Conservation (phyloP, 495 filamentous ascomycete species). For the Neurospora terricola region DNA sequence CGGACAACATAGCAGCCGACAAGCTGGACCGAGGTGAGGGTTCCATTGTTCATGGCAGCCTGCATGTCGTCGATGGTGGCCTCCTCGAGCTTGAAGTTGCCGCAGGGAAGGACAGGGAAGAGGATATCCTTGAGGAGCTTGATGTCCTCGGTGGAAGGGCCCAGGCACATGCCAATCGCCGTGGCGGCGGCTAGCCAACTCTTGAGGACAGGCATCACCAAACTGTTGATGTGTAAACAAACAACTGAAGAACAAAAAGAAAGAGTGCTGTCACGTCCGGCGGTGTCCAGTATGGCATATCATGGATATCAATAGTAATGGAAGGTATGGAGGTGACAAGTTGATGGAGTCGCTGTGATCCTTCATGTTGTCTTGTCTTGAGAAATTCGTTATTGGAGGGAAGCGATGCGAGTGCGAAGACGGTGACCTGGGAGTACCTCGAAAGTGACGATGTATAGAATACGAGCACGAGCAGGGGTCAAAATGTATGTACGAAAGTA, state of each 20-base stretch:
- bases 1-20: constrained; percentile 44
- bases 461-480: no score
- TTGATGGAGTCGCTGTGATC: background rate
- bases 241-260: background rate
- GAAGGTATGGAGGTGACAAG: background rate
- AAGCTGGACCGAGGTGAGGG: constrained; percentile 37
- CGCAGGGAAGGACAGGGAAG: constrained; percentile 49
- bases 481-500: no score
- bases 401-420: background rate
- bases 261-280: no score
- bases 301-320: background rate
- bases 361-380: background rate
- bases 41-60: constrained; percentile 23
- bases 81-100: constrained; percentile 53
- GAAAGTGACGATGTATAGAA: background rate
- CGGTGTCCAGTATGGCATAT: no score
- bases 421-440: background rate
- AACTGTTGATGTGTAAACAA: background rate
- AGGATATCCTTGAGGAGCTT: background rate
- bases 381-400: background rate
- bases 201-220: background rate
- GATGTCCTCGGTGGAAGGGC: background rate
- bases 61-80: constrained; percentile 36
- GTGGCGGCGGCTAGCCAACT: background rate
- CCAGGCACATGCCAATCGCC: background rate